A percentile compares a stretch with the other conserved stretches of the same genome.
Evolutionary conservation across 768 basidiomycete genomes (phyloP).

Genomic region (Ramaria sp.): DNA sequence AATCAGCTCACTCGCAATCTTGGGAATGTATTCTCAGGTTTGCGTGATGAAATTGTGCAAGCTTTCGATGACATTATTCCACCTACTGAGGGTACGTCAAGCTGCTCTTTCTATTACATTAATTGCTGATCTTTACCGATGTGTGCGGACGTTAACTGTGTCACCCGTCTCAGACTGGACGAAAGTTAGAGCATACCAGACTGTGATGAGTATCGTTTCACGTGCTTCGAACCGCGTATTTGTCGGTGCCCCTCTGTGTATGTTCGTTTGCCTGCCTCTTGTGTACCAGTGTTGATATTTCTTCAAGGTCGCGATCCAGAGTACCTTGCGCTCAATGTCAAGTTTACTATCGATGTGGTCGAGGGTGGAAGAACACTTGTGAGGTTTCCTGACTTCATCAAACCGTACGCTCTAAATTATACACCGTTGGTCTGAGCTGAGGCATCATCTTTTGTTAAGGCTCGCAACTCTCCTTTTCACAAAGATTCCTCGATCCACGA

Average conservation of each 20-base stretch:
- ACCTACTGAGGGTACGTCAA: slow-evolving; percentile 8
- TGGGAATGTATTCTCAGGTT: slow-evolving; percentile 24
- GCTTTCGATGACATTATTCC: slow-evolving; percentile 31
- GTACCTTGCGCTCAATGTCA: slow-evolving; percentile 1
- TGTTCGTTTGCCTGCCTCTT: slow-evolving; percentile 11
- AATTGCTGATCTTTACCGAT: not conserved
- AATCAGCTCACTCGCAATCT: slow-evolving; percentile 28
- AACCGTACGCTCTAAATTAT: slow-evolving; percentile 6
- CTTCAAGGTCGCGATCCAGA: slow-evolving; percentile 10
- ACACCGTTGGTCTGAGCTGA: not conserved
- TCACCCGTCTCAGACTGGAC: slow-evolving; percentile 22
- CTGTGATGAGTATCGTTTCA: slow-evolving; percentile 25
- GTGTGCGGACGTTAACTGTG: not conserved
- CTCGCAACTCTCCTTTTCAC: not conserved
- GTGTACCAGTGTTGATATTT: not conserved
- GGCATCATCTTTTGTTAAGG: not conserved
- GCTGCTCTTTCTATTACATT: not conserved
- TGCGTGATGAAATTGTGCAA: slow-evolving; percentile 32
- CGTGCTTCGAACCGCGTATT: slow-evolving; percentile 36
- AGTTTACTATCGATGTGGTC: slow-evolving; percentile 1
- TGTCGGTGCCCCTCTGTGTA: slow-evolving; percentile 39
- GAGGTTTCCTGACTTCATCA: slow-evolving; percentile 9
- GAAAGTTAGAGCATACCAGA: slow-evolving; percentile 17
- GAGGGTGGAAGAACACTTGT: not conserved
- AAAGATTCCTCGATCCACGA: not conserved